Evolutionary conservation across 2,329 filamentous ascomycete genomes (phyloP).

Genomic region (Bipolaris gigantea): DNA sequence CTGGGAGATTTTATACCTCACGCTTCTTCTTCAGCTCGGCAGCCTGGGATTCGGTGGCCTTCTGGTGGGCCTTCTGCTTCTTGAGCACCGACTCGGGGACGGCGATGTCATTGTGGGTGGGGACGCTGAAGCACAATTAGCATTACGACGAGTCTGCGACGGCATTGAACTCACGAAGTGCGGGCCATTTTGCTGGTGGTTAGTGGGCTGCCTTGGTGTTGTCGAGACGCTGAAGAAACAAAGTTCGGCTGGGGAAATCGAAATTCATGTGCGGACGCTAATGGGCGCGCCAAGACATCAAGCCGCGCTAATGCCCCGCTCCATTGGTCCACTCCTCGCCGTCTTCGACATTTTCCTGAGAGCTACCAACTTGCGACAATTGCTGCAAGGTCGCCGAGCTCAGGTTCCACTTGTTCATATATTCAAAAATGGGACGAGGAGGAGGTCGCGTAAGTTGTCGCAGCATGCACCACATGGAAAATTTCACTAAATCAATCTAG

Average conservation of each 20-base stretch:
- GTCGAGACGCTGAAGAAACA: constrained; percentile 31
- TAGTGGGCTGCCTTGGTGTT: constrained; percentile 38
- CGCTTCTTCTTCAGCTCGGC: constrained; percentile 84
- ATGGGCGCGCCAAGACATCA: constrained; percentile 26
- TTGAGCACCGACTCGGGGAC: constrained; percentile 99
- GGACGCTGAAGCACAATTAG: constrained; percentile 61
- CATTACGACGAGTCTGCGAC: not conserved
- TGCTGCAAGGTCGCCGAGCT: constrained; percentile 14
- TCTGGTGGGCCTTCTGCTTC: constrained; percentile 99
- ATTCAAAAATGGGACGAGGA: constrained; percentile 32
- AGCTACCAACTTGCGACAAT: constrained; percentile 27
- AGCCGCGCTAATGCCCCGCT: constrained; percentile 9
- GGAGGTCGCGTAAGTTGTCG: constrained; percentile 32
- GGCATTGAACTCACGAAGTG: constrained; percentile 34
- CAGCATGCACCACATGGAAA: not conserved
- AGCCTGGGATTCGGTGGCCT: constrained; percentile 86
- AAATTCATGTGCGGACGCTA: constrained; percentile 36
- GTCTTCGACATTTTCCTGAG: constrained; percentile 33
- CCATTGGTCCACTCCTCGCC: constrained; percentile 14
- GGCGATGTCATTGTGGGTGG: constrained; percentile 92
- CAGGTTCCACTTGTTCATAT: constrained; percentile 1
- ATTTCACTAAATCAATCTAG: constrained; percentile 22
- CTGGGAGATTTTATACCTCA: constrained; percentile 69
- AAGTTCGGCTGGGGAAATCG: constrained; percentile 14
- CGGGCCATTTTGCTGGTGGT: constrained; percentile 44